Conservation (phyloP, 352 stramenopile species). For the Pythium scleroteichum region DNA sequence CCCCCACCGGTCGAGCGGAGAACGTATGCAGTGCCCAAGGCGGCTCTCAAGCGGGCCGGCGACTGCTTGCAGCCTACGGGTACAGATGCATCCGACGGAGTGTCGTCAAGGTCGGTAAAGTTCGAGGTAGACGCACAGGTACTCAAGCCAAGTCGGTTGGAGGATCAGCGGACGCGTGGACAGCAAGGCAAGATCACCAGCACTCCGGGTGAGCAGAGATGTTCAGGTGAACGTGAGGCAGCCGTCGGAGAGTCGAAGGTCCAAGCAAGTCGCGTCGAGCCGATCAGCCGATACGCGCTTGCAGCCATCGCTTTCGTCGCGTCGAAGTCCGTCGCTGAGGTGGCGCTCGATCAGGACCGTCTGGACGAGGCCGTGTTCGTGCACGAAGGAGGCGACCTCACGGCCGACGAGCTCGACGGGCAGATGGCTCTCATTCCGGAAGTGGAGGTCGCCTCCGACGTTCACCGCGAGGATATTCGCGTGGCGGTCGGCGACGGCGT, state of each 20-base stretch:
- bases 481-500: conserved; percentile 4
- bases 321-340: not conserved
- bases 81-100: not conserved
- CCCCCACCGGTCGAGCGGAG: not conserved
- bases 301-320: conserved; percentile 1
- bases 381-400: conserved; percentile 17
- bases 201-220: too few species aligned
- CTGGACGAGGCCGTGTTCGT: conserved; percentile 10
- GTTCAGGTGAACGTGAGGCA: too few species aligned
- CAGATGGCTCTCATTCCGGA: conserved; percentile 30
- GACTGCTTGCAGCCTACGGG: not conserved
- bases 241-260: too few species aligned
- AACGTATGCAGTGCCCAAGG: not conserved
- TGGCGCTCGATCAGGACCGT: not conserved
- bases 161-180: too few species aligned
- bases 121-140: too few species aligned
- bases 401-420: conserved; percentile 16
- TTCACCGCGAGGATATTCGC: conserved; percentile 27
- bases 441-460: conserved; percentile 2
- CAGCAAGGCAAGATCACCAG: too few species aligned
- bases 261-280: not conserved
- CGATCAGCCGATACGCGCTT: not conserved
- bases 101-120: not conserved
- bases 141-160: too few species aligned
- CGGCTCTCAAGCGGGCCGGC: not conserved